A percentile compares a stretch with the other conserved stretches of the same genome.
Evolutionary conservation across 2,329 filamentous ascomycete species (phyloP).

Genomic region (Saccharata proteae): DNA sequence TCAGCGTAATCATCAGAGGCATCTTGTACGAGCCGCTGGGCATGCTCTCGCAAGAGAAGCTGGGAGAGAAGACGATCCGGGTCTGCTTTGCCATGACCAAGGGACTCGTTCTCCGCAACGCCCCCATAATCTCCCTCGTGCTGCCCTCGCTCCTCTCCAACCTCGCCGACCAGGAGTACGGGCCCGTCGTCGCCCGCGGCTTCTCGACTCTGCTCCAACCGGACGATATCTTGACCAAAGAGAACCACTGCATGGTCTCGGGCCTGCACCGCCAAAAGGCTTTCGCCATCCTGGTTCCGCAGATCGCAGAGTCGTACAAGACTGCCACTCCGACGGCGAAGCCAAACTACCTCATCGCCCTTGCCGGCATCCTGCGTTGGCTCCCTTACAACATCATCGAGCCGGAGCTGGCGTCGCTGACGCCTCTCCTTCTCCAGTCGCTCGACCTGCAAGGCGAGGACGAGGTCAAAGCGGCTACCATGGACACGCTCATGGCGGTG

Average conservation of each 20-base stretch:
- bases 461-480: constrained; percentile 46
- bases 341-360: constrained; percentile 49
- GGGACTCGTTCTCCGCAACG: constrained; percentile 45
- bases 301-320: constrained; percentile 42
- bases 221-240: constrained; percentile 47
- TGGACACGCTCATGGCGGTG: constrained; percentile 46
- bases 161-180: constrained; percentile 37
- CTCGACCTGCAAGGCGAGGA: constrained; percentile 41
- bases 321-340: constrained; percentile 35
- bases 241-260: constrained; percentile 50
- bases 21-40: constrained; percentile 22
- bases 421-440: constrained; percentile 50
- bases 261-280: constrained; percentile 51
- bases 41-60: constrained; percentile 19
- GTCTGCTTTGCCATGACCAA: constrained; percentile 50
- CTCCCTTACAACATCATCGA: constrained; percentile 49
- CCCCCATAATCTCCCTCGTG: constrained; percentile 29
- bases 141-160: constrained; percentile 37
- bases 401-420: constrained; percentile 43
- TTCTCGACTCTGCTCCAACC: constrained; percentile 48
- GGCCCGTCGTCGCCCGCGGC: constrained; percentile 40
- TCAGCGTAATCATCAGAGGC: constrained; percentile 28
- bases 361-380: constrained; percentile 48
- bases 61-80: constrained; percentile 33
- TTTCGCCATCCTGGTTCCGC: constrained; percentile 47